Base-by-base conservation (phyloP, 805 yeast species). In the Ogataea siamensis region DNA sequence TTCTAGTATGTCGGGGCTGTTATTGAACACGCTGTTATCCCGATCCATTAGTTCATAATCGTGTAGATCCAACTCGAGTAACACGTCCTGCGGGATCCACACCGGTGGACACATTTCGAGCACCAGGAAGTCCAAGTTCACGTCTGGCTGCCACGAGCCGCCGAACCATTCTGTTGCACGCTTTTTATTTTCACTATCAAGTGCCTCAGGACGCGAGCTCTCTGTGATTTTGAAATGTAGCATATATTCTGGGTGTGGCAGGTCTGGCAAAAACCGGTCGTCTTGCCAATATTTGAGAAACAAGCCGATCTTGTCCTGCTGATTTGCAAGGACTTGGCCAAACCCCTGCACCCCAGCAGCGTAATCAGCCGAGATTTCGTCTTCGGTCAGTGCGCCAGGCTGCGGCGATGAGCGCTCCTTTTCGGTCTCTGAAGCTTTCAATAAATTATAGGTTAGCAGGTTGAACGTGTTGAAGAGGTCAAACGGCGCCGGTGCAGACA, bases 211-310 rank as follows among this genome's bases (percentile, higher is more conserved):
- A 20, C 34, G 33, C 21, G 32, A 10, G 30, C 47, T 53, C 30
- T 61, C 66, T 10, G 51, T 52, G 9, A 62, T 55, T 32, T 61
- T 61, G 39, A 62, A 62, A 45, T 62, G 65, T 3, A 62, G 43
- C 32, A 54, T 27, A 34, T 59, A 59, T 14, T 31, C 20, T 4
- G 58, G 60, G 20, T 40, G 43, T 5, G 46, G 32, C 7, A 34
- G 34, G 15, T 50, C 49, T 3, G 52, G 54, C 5, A 57, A 34
- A 38, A 45, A 52, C 30, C 64, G 40, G 40, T 55, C 54, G 37
- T 57, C 62, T 23, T 56, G 57, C 66, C 66, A 62, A 12, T 53
- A 49, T 32, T 59, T 55, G 13, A 61, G 23, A 40, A 60, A 62
- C 5, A 61, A 43, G 2, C 66, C 66, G 26, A 61, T 58, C 37